A percentile compares a stretch with the other conserved stretches of the same genome.
phyloP scores from a whole-genome alignment of 768 basidiomycete genomes.

The Kwoniella dendrophila region DNA sequence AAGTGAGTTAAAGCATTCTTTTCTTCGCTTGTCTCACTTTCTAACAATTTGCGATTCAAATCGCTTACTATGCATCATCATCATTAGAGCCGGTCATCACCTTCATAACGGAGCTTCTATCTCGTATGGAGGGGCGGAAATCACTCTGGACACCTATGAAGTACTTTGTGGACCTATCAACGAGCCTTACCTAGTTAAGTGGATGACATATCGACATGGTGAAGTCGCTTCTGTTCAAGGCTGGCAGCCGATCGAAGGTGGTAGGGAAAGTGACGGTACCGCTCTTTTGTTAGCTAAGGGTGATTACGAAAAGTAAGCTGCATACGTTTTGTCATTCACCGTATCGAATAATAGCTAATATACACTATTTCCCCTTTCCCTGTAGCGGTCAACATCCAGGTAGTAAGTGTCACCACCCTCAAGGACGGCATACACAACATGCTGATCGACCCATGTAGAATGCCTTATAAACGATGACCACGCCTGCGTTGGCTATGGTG shows the following conservation, averaged over 20 bases:
- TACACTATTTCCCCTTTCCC: neutral
- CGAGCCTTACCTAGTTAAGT: constrained; percentile 44
- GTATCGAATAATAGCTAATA: neutral
- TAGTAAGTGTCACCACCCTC: constrained; percentile 26
- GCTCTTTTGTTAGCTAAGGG: constrained; percentile 48
- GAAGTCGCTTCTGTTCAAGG: constrained; percentile 36
- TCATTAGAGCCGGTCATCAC: constrained; percentile 34
- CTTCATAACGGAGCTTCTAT: constrained; percentile 43
- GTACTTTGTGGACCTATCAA: constrained; percentile 46
- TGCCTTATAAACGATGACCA: constrained; percentile 52
- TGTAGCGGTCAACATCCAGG: constrained; percentile 48
- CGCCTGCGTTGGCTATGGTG: constrained; percentile 54
- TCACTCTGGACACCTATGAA: constrained; percentile 45
- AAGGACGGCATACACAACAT: neutral
- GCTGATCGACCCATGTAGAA: constrained; percentile 27
- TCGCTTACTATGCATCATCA: neutral
- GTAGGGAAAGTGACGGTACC: constrained; percentile 44
- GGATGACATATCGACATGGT: constrained; percentile 47
- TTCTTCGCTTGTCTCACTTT: neutral
- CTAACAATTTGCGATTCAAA: neutral
- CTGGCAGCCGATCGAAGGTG: constrained; percentile 52
- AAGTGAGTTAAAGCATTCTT: constrained; percentile 36
- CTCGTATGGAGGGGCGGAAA: constrained; percentile 50
- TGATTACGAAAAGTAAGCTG: constrained; percentile 46
- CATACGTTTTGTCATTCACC: neutral